Percentiles rank a stretch among this genome's conserved stretches.
Conservation (phyloP, 2,329 filamentous ascomycete genomes). For the Botryotinia narcissicola region DNA sequence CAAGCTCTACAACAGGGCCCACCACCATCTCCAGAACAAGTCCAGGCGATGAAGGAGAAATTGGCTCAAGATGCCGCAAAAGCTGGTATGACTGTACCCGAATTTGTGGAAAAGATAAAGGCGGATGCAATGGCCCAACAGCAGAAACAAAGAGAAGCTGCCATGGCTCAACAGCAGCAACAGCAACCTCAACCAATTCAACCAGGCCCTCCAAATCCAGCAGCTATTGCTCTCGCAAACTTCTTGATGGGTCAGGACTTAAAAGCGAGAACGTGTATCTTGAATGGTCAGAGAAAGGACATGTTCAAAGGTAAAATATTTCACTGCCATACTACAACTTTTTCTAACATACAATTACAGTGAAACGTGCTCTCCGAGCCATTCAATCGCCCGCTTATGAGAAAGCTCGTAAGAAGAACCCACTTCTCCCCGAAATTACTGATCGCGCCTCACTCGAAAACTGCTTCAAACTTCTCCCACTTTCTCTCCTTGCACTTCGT, state of each 20-base stretch:
- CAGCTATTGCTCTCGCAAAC: constrained; percentile 83
- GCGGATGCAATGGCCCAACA: constrained; percentile 51
- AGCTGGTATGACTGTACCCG: constrained; percentile 77
- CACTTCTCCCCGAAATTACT: constrained; percentile 80
- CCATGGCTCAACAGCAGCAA: constrained; percentile 44
- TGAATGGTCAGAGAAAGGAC: constrained; percentile 95
- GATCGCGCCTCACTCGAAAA: constrained; percentile 89
- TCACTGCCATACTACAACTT: not conserved
- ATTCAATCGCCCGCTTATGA: constrained; percentile 85
- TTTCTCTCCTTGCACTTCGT: constrained; percentile 89
- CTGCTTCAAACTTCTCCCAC: constrained; percentile 88
- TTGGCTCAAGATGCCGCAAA: constrained; percentile 79
- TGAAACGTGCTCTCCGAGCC: constrained; percentile 92
- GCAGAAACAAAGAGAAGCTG: constrained; percentile 46
- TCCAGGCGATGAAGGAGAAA: constrained; percentile 78
- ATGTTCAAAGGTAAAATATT: constrained; percentile 80
- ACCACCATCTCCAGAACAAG: constrained; percentile 77
- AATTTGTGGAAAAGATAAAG: constrained; percentile 74
- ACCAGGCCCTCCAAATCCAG: constrained; percentile 81
- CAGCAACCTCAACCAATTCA: constrained; percentile 65
- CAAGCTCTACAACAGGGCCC: constrained; percentile 46
- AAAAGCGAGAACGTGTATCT: constrained; percentile 85
- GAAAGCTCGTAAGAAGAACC: constrained; percentile 87
- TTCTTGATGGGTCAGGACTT: constrained; percentile 82
- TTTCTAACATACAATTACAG: constrained; percentile 46